A percentile compares a stretch with the other conserved stretches of the same genome.
Conservation (phyloP, 2,329 filamentous ascomycete genomes). For the Ophiostoma sp. region DNA sequence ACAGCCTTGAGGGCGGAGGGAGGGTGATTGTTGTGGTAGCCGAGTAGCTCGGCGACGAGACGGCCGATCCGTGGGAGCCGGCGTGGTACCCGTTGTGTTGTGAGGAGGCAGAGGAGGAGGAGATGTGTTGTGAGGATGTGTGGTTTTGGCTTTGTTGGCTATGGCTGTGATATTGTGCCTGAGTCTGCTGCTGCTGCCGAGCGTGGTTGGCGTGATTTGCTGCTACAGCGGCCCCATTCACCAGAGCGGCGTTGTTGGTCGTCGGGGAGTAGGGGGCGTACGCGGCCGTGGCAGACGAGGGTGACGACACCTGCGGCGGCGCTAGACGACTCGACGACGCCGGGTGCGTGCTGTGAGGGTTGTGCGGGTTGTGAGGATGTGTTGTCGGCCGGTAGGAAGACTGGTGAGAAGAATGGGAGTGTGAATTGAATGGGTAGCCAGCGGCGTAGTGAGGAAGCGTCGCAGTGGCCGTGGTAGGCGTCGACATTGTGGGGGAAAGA, state of each 20-base stretch:
- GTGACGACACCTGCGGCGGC: constrained; percentile 36
- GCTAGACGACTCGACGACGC: constrained; percentile 38
- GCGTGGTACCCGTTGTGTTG: constrained; percentile 4
- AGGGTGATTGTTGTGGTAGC: constrained; percentile 13
- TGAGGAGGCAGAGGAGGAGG: not conserved
- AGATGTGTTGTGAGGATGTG: constrained; percentile 8
- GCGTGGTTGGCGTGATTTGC: constrained; percentile 21
- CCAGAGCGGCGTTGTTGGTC: constrained; percentile 25
- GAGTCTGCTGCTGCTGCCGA: not conserved
- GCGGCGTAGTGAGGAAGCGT: constrained; percentile 68
- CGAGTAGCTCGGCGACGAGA: constrained; percentile 37
- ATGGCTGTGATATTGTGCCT: constrained; percentile 8
- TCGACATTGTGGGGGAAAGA: constrained; percentile 64
- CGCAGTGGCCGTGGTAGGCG: constrained; percentile 74
- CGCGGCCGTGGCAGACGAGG: constrained; percentile 25
- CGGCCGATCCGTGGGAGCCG: constrained; percentile 19
- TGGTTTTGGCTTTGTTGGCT: constrained; percentile 23
- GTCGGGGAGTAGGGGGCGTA: constrained; percentile 33
- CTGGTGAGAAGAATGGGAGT: constrained; percentile 40
- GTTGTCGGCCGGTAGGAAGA: not conserved
- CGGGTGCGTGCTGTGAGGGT: not conserved
- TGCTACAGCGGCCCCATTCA: constrained; percentile 22
- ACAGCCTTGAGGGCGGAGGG: constrained; percentile 18
- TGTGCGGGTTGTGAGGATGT: not conserved
- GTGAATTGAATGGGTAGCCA: constrained; percentile 62